phyloP scores from a whole-genome alignment of 2,329 filamentous ascomycete genomes.

The Colletotrichum liriopes region DNA sequence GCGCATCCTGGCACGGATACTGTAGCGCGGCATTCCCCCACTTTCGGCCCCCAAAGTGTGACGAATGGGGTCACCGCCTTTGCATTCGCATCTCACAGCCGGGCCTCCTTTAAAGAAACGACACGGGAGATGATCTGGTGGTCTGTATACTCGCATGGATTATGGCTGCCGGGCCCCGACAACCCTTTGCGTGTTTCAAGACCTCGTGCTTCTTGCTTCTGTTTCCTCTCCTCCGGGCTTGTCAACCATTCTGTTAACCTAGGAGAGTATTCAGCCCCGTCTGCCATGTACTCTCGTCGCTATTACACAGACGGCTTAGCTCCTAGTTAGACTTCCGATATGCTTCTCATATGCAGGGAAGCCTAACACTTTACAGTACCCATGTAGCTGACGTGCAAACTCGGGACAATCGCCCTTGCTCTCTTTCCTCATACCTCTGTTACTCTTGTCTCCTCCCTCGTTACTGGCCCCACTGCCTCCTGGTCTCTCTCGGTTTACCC shows the following conservation, averaged over 20 bases:
- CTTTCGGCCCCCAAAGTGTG: constrained; percentile 21
- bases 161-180: constrained; percentile 23
- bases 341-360: background rate
- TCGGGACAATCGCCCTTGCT: too few species aligned
- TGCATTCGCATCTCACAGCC: constrained; percentile 15
- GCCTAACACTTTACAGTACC: background rate
- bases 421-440: too few species aligned
- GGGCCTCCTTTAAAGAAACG: constrained; percentile 23
- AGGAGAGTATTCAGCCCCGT: background rate
- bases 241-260: background rate
- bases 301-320: background rate
- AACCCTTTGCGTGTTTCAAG: constrained; percentile 26
- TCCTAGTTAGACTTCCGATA: background rate
- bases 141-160: constrained; percentile 24
- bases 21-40: constrained; percentile 37
- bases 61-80: constrained; percentile 41
- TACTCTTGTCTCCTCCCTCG: too few species aligned
- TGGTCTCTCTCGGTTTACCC: too few species aligned
- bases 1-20: constrained; percentile 5
- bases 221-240: background rate
- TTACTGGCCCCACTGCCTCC: too few species aligned
- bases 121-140: constrained; percentile 19
- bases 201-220: background rate
- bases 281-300: background rate
- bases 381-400: background rate